Evolutionary conservation across 1,284 basidiomycete genomes (phyloP), one percentile per base, ranked within the genome.

Genomic region (Puccinia triticina): DNA sequence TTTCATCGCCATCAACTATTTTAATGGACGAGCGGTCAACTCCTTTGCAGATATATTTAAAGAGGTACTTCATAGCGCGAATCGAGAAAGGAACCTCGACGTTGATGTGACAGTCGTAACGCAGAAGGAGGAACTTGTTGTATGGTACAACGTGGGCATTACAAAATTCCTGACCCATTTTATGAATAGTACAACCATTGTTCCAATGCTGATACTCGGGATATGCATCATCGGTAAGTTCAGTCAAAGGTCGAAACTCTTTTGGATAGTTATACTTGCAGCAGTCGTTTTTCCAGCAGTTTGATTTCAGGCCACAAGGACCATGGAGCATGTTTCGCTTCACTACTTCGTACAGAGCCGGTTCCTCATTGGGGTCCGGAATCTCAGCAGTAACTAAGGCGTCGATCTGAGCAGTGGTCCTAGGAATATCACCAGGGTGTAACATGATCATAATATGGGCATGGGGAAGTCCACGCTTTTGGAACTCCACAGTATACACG

Each of bases 1-100:
- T 85, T 83, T 89, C 88, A 84, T 89, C 85, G 12, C 55, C 55
- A 8, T 59, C n/a, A 2, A 29, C 14, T 5, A 59, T 21, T 14
- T n/a, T 37, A 10, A 71, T 37, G 1, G 34, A 53, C 0, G 77
- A 53, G 3, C 50, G 1, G 18, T 71, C 66, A 7, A 67, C 57
- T 12, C 77, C 77, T 43, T 79, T 79, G 12, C 48, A 69, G 0
- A 79, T 40, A 34, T 79, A 79, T 40, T 79, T 79, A n/a, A 67
- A 79, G 8, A 69, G 12, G 40, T 79, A 79, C 43, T 69, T 53
- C 50, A 79, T 37, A 0, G 64, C 21, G 11, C 23, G 5, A 10
- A 69, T 79, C 0, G 23, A 14, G 50, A 34, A 34, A 0, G 48
- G 64, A 12, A 79, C 26, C n/a, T 79, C 77, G 3, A 57, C 46